Conservation (phyloP, 305 asterid species). For the Fraxinus angustifolia region DNA sequence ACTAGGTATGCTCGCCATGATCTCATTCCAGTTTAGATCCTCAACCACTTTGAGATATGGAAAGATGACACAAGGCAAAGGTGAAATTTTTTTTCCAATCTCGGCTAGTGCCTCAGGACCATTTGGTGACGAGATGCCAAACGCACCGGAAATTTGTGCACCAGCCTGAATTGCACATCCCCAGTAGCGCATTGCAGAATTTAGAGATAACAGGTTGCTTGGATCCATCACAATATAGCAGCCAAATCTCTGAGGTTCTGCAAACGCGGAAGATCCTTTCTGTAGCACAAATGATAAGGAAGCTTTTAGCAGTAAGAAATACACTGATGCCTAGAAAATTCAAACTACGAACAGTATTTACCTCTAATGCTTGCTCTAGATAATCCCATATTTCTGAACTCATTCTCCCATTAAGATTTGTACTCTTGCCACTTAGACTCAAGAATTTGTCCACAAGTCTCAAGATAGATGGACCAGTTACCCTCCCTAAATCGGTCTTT, state of each 20-base stretch:
- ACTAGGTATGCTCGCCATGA: constrained; percentile 40
- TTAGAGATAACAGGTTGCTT: constrained; percentile 45
- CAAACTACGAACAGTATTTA: constrained; percentile 21
- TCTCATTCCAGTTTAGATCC: constrained; percentile 52
- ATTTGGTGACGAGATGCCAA: constrained; percentile 40
- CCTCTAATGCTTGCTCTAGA: constrained; percentile 68
- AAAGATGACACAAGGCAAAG: constrained; percentile 56
- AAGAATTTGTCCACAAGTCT: constrained; percentile 76
- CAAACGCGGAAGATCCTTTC: constrained; percentile 57
- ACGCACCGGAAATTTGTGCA: constrained; percentile 68
- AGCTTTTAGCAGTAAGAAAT: constrained; percentile 8
- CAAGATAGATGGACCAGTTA: constrained; percentile 80
- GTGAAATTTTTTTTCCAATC: constrained; percentile 40
- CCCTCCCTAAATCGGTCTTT: constrained; percentile 88
- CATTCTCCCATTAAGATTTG: constrained; percentile 54
- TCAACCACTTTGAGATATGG: constrained; percentile 44
- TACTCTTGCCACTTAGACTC: constrained; percentile 44
- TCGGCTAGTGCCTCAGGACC: constrained; percentile 25
- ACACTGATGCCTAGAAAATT: constrained; percentile 3
- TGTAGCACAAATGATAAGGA: constrained; percentile 31
- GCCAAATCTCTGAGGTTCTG: constrained; percentile 58
- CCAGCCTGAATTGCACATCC: constrained; percentile 96
- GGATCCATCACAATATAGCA: constrained; percentile 81
- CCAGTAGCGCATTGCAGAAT: constrained; percentile 73
- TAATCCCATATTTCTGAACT: constrained; percentile 82